These are phyloP conservation scores for Plantago ovata DNA, from an alignment of 257 asterid species.

Conservation along the genomic window DNA sequence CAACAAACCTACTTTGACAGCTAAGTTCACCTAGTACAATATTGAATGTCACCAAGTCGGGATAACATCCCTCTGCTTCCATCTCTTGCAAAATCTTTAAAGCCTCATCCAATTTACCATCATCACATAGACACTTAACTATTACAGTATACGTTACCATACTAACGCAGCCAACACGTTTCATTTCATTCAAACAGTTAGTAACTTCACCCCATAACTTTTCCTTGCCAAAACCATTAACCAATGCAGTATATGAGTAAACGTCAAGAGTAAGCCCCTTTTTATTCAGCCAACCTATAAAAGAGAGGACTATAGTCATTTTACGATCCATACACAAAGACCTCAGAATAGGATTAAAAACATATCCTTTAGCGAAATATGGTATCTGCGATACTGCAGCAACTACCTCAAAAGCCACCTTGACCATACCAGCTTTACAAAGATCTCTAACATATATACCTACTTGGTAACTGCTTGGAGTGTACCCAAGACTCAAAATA, in stretches of 20 bases:
- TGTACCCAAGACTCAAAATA: conserved; percentile 34
- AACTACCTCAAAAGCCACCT: conserved; percentile 35
- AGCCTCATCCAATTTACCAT: conserved; percentile 45
- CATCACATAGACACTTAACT: conserved; percentile 51
- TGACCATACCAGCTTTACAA: conserved; percentile 38
- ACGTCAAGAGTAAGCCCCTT: conserved; percentile 38
- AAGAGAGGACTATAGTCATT: conserved; percentile 30
- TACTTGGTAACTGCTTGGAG: conserved; percentile 30
- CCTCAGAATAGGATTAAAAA: conserved; percentile 52
- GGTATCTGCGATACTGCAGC: conserved; percentile 26
- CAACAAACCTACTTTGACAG: conserved; percentile 34
- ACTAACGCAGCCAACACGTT: conserved; percentile 41
- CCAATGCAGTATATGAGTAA: conserved; percentile 52
- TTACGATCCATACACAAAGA: conserved; percentile 42
- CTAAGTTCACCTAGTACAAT: conserved; percentile 55
- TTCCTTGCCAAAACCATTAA: conserved; percentile 47
- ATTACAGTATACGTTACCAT: conserved; percentile 40
- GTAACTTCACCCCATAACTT: conserved; percentile 43
- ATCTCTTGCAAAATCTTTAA: conserved; percentile 31
- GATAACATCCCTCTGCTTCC: conserved; percentile 48
- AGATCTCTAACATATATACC: conserved; percentile 39
- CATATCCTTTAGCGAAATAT: conserved; percentile 20
- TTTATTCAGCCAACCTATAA: conserved; percentile 48
- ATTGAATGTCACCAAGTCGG: conserved; percentile 56
- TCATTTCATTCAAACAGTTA: conserved; percentile 42